These are phyloP conservation scores for Sporisorium sorghi DNA, from an alignment of 1,284 basidiomycete genomes.

Conservation along the genomic window DNA sequence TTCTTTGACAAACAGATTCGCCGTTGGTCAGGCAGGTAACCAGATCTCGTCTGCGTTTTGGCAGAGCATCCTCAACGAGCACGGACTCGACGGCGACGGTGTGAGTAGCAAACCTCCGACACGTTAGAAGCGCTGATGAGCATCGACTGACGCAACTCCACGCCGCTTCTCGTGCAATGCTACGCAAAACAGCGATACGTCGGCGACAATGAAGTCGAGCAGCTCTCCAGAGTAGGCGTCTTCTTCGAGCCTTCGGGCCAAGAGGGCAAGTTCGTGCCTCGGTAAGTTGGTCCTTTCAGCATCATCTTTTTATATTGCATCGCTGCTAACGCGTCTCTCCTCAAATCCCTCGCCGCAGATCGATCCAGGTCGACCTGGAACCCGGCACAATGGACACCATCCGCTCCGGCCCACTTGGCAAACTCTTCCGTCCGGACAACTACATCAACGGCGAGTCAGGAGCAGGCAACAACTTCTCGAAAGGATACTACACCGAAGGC, in stretches of 20 bases:
- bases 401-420: constrained; percentile 77
- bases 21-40: constrained; percentile 75
- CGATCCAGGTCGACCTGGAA: constrained; percentile 89
- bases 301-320: too few relatives aligned
- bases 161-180: too few relatives aligned
- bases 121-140: neutral
- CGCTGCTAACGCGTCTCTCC: too few relatives aligned
- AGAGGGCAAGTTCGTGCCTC: constrained; percentile 68
- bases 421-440: constrained; percentile 88
- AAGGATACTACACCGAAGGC: constrained; percentile 72
- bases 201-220: constrained; percentile 58
- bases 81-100: constrained; percentile 67
- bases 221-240: constrained; percentile 64
- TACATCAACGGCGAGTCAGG: constrained; percentile 74
- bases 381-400: constrained; percentile 83
- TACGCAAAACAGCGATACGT: constrained; percentile 54
- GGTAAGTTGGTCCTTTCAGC: too few relatives aligned
- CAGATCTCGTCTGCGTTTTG: constrained; percentile 72
- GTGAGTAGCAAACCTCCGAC: constrained; percentile 28
- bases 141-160: neutral
- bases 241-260: constrained; percentile 67
- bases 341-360: too few relatives aligned
- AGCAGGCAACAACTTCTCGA: constrained; percentile 95
- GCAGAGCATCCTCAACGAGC: constrained; percentile 67
- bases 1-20: constrained; percentile 36